A percentile compares a stretch with the other conserved stretches of the same genome.
phyloP scores from a whole-genome alignment of 345 rosid genomes.

The Diplotaxis tenuifolia region DNA sequence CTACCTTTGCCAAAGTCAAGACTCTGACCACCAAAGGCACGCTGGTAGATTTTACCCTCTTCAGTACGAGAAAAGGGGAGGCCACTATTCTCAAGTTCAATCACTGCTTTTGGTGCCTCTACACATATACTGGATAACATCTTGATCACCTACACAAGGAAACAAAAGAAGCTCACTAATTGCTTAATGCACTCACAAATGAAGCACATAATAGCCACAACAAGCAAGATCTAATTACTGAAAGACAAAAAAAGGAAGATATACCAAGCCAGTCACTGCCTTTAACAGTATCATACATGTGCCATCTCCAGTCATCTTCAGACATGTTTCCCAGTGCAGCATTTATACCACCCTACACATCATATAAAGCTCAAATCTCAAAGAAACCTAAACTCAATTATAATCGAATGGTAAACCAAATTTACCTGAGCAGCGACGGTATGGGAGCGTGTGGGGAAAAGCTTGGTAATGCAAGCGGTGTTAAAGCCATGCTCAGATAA shows the following conservation, averaged over 20 bases:
- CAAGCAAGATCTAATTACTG: background rate
- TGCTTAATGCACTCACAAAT: background rate
- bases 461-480: constrained; percentile 98
- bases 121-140: constrained; percentile 96
- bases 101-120: constrained; percentile 97
- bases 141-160: constrained; percentile 77
- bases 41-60: constrained; percentile 90
- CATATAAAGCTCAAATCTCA: constrained; percentile 11
- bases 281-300: constrained; percentile 99
- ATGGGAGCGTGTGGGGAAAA: constrained; percentile 94
- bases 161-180: background rate
- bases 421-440: constrained; percentile 95
- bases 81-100: constrained; percentile 93
- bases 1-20: constrained; percentile 93
- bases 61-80: constrained; percentile 95
- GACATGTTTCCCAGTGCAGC: constrained; percentile 98
- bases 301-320: constrained; percentile 99
- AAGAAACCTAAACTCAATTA: background rate
- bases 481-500: constrained; percentile 97
- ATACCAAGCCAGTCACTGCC: constrained; percentile 99
- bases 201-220: background rate
- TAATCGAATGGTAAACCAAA: background rate
- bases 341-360: constrained; percentile 87
- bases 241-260: background rate
- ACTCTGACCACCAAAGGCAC: constrained; percentile 98